A percentile compares a stretch with the other conserved stretches of the same genome.
Conservation (phyloP, 352 stramenopile species). For the Phytopythium cucurbitacearum region DNA sequence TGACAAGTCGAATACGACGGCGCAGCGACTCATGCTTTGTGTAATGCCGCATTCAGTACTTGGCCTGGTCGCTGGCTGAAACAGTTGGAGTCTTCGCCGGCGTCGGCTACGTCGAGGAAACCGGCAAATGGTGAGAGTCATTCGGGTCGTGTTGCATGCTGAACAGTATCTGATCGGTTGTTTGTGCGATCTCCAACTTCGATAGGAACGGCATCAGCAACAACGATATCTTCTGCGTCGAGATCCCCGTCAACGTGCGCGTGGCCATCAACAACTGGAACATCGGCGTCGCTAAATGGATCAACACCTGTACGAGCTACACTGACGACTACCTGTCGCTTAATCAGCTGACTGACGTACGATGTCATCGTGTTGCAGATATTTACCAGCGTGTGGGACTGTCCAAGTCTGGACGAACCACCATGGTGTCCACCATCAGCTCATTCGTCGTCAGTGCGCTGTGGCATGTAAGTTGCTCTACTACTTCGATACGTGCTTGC, state of each 20-base stretch:
- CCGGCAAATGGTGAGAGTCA: slow-evolving; percentile 63
- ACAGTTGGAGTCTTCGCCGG: slow-evolving; percentile 65
- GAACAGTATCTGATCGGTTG: background rate
- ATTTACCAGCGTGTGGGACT: slow-evolving; percentile 83
- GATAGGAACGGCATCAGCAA: slow-evolving; percentile 82
- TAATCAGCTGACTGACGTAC: background rate
- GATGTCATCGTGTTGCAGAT: slow-evolving; percentile 29
- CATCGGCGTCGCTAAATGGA: slow-evolving; percentile 81
- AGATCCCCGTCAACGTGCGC: slow-evolving; percentile 83
- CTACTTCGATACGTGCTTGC: background rate
- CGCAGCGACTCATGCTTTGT: background rate
- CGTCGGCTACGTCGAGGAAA: slow-evolving; percentile 73
- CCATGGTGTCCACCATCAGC: slow-evolving; percentile 65
- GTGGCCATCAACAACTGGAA: slow-evolving; percentile 90
- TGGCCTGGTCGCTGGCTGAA: slow-evolving; percentile 84
- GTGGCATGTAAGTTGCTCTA: slow-evolving; percentile 63
- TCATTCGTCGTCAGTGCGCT: slow-evolving; percentile 81
- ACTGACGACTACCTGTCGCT: background rate
- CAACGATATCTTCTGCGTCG: slow-evolving; percentile 81
- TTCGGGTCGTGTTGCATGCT: slow-evolving; percentile 1
- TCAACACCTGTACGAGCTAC: slow-evolving; percentile 70
- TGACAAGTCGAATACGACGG: background rate
- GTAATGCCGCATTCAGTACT: slow-evolving; percentile 43
- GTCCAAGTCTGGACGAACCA: slow-evolving; percentile 75
- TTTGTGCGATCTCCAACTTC: background rate